Conservation (phyloP, 2,329 filamentous ascomycete genomes). For the Xylariomycetidae sp. region DNA sequence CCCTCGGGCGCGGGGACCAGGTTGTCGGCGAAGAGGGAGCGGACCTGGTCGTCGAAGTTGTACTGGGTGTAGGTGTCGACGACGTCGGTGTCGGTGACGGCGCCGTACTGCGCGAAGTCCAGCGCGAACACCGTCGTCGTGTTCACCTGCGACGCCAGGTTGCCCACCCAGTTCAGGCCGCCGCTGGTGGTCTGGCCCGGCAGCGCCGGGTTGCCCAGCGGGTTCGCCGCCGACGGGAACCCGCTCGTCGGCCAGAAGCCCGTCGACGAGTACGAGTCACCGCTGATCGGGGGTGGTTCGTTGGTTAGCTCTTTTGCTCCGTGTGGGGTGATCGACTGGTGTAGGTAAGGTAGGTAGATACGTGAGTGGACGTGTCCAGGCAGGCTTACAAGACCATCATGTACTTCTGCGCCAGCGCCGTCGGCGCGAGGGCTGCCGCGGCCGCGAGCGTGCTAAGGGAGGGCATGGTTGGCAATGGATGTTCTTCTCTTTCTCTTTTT, state of each 20-base stretch:
- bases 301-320: neutral
- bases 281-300: conserved; percentile 26
- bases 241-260: conserved; percentile 40
- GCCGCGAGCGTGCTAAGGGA: conserved; percentile 7
- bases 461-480: conserved; percentile 4
- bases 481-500: too few relatives aligned
- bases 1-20: conserved; percentile 5
- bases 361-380: too few relatives aligned
- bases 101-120: conserved; percentile 37
- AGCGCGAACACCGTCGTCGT: conserved; percentile 31
- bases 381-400: conserved; percentile 13
- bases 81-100: conserved; percentile 36
- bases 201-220: conserved; percentile 49
- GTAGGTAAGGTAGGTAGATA: neutral
- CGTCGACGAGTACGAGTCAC: conserved; percentile 51
- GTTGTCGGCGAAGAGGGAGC: conserved; percentile 14
- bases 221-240: conserved; percentile 42
- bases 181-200: conserved; percentile 32
- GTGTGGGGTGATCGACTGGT: too few relatives aligned
- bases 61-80: conserved; percentile 24
- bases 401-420: conserved; percentile 8
- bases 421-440: conserved; percentile 2
- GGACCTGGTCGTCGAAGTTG: conserved; percentile 22
- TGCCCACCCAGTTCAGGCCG: conserved; percentile 35
- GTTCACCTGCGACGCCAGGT: conserved; percentile 31